These are phyloP conservation scores for Leptographium flavum DNA, from an alignment of 2,329 filamentous ascomycete genomes.

Conservation along the genomic window DNA sequence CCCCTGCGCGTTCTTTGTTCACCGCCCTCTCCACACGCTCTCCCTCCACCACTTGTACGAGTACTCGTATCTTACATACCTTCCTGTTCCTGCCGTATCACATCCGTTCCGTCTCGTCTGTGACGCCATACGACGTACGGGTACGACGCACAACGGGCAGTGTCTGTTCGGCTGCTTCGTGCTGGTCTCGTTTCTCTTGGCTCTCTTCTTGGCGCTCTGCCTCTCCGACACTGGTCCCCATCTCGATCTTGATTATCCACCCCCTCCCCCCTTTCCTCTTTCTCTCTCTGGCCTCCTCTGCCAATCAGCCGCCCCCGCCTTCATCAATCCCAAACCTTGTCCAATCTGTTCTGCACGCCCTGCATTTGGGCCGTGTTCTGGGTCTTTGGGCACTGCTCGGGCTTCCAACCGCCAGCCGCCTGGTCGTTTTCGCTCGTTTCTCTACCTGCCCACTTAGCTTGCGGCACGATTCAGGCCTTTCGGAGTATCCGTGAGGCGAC, in stretches of 20 bases:
- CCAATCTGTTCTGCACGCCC: conserved; percentile 2
- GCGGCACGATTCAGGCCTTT: not conserved
- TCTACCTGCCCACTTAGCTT: not conserved
- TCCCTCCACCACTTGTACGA: no score
- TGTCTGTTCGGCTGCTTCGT: no score
- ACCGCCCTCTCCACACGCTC: not conserved
- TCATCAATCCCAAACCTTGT: conserved; percentile 8
- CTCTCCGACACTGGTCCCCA: not conserved
- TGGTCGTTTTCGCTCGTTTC: not conserved
- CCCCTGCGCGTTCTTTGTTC: no score
- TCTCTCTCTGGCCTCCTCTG: not conserved
- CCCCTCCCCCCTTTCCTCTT: not conserved
- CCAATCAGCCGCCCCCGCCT: conserved; percentile 7
- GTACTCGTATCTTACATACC: no score
- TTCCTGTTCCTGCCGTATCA: not conserved
- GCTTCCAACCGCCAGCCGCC: not conserved
- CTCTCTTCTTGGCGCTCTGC: not conserved
- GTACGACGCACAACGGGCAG: not conserved
- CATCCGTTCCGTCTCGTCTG: not conserved
- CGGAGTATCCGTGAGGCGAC: not conserved
- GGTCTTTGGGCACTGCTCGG: not conserved
- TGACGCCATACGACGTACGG: no score
- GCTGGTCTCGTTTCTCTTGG: no score
- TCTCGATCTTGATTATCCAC: not conserved
- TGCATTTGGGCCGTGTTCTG: conserved; percentile 4